Evolutionary conservation across 257 asterid genomes (phyloP).

Genomic region (Asclepias syriaca): DNA sequence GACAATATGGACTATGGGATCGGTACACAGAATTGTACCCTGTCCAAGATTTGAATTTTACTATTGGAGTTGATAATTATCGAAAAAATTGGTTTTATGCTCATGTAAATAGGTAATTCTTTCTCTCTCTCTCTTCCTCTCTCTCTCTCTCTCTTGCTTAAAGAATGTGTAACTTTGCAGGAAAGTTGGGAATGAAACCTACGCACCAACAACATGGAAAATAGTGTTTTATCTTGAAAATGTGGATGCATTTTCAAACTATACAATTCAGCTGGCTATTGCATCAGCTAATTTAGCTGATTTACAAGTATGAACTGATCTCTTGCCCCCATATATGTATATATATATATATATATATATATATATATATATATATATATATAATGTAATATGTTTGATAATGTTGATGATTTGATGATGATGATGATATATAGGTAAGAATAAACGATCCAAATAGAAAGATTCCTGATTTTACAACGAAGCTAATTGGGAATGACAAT

Average conservation of each 20-base stretch:
- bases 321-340: not conserved
- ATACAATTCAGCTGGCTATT: constrained; percentile 62
- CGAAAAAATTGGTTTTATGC: constrained; percentile 79
- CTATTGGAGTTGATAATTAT: constrained; percentile 38
- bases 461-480: constrained; percentile 37
- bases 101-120: constrained; percentile 62
- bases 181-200: constrained; percentile 44
- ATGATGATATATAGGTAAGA: constrained; percentile 31
- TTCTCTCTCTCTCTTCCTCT: not conserved
- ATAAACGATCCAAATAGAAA: constrained; percentile 27
- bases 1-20: constrained; percentile 96
- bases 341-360: no score
- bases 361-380: no score
- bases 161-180: constrained; percentile 19
- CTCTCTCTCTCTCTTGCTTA: no score
- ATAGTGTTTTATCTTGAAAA: constrained; percentile 45
- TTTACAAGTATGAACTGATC: constrained; percentile 39
- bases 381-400: no score
- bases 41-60: constrained; percentile 51
- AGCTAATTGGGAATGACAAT: constrained; percentile 53
- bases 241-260: constrained; percentile 28
- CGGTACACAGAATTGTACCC: constrained; percentile 75
- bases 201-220: constrained; percentile 73
- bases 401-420: no score
- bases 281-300: constrained; percentile 80